Evolutionary conservation across 306 rosid species (phyloP).

Genomic region (Gastrolobium villosum): DNA sequence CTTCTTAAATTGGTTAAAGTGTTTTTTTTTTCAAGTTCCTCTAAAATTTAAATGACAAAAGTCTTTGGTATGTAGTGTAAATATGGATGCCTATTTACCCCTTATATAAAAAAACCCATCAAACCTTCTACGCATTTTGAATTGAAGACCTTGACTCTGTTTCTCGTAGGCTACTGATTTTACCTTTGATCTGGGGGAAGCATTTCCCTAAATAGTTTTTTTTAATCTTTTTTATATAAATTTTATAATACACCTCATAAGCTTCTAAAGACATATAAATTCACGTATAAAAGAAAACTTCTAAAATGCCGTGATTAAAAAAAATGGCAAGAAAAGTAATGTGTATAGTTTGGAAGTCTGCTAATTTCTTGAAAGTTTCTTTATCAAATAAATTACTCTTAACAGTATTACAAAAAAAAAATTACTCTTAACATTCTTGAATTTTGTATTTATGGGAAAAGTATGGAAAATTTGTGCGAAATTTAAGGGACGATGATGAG

Average conservation of each 20-base stretch:
- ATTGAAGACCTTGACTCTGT: not conserved
- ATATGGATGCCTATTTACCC: not conserved
- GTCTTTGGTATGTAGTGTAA: no score
- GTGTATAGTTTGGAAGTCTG: not conserved
- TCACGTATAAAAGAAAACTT: not conserved
- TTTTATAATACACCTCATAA: not conserved
- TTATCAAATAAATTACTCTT: not conserved
- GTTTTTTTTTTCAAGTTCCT: no score
- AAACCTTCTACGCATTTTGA: not conserved
- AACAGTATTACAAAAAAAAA: no score
- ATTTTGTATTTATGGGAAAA: constrained; percentile 1
- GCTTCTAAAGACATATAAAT: not conserved
- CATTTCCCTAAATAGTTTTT: not conserved
- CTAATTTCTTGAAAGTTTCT: not conserved
- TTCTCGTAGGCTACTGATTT: constrained; percentile 12
- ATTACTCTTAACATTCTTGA: not conserved
- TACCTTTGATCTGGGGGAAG: not conserved
- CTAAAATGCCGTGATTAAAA: not conserved
- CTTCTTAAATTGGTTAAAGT: no score
- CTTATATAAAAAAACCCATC: not conserved
- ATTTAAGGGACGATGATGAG: not conserved
- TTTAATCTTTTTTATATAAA: not conserved
- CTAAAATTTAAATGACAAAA: no score
- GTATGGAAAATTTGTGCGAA: not conserved
- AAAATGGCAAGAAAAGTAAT: not conserved